Conservation (phyloP, 306 rosid species). For the Vachellia pachyceras region DNA sequence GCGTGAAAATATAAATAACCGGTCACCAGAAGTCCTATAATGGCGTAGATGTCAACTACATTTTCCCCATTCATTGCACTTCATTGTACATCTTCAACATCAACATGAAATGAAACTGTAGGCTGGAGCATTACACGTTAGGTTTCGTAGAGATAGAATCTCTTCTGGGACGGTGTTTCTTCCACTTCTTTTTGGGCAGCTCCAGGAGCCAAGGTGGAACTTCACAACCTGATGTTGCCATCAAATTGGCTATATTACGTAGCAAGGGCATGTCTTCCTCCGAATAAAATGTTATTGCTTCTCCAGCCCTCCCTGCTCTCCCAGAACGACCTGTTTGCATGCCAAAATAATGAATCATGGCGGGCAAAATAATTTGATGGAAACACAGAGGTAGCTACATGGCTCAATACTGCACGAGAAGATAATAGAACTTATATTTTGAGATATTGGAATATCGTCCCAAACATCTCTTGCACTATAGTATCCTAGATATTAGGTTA, state of each 20-base stretch:
- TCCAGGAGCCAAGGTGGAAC: conserved; percentile 80
- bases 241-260: conserved; percentile 80
- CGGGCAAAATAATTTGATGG: background rate
- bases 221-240: conserved; percentile 87
- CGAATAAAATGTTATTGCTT: conserved; percentile 88
- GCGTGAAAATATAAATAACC: background rate
- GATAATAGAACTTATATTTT: background rate
- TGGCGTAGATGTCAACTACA: background rate
- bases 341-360: conserved; percentile 13
- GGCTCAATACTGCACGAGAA: background rate
- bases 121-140: conserved; percentile 32
- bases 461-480: too few relatives aligned
- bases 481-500: too few relatives aligned
- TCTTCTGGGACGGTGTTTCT: conserved; percentile 85
- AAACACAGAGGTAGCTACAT: conserved; percentile 1
- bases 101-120: background rate
- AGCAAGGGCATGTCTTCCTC: conserved; percentile 83
- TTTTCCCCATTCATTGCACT: background rate
- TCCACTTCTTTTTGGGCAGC: conserved; percentile 86
- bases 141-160: conserved; percentile 74
- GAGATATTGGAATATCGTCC: too few relatives aligned
- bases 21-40: background rate
- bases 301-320: conserved; percentile 94
- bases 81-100: background rate
- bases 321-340: conserved; percentile 85